These are phyloP conservation scores for Metschnikowia rubicola DNA, from an alignment of 805 yeast species.

Conservation along the genomic window DNA sequence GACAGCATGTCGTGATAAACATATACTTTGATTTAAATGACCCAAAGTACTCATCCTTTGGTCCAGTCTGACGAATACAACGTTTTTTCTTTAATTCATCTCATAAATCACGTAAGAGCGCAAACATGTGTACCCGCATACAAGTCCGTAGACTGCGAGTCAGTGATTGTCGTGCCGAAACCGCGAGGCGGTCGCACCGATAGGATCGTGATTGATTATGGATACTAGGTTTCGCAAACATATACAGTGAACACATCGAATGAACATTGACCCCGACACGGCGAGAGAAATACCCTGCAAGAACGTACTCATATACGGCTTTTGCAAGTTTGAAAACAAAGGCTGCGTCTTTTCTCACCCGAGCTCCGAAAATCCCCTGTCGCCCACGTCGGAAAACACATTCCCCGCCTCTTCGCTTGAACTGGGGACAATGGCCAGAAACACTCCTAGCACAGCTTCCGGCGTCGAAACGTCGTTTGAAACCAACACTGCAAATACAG, in stretches of 20 bases:
- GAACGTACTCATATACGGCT: conserved; percentile 81
- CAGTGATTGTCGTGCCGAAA: conserved; percentile 3
- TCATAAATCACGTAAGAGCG: no score
- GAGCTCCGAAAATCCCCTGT: conserved; percentile 10
- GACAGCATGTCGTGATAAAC: no score
- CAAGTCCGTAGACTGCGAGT: background rate
- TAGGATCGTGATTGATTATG: background rate
- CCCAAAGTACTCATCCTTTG: no score
- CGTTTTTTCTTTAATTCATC: no score
- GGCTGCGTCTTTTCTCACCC: conserved; percentile 76
- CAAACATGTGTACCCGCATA: no score
- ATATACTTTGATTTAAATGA: no score
- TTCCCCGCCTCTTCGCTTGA: conserved; percentile 1
- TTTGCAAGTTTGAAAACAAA: conserved; percentile 80
- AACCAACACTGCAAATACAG: conserved; percentile 1
- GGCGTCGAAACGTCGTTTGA: conserved; percentile 1
- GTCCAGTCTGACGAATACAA: no score
- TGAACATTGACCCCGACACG: conserved; percentile 45
- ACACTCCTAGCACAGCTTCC: conserved; percentile 41
- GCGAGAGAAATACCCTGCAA: conserved; percentile 80
- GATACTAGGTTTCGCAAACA: background rate
- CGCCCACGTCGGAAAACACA: conserved; percentile 5
- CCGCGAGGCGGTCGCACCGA: conserved; percentile 1
- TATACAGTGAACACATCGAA: conserved; percentile 2
- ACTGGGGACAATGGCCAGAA: conserved; percentile 1